Evolutionary conservation across 2,329 filamentous ascomycete species (phyloP), one percentile per base, ranked within the genome.

Genomic region (Blastomyces percursus): DNA sequence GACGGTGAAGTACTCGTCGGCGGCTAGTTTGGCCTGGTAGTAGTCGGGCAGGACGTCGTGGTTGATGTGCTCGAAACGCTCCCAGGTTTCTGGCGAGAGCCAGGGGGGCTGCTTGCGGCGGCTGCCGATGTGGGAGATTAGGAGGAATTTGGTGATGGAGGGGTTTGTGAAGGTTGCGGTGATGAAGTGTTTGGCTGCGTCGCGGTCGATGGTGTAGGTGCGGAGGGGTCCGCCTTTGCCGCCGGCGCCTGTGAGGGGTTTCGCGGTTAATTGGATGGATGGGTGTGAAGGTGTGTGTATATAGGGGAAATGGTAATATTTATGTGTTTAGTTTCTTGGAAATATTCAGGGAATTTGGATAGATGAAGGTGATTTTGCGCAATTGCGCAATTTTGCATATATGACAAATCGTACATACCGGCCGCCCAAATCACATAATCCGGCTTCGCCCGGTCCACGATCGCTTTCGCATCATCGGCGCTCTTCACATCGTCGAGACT

Each of bases 401-500:
- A 5, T 16, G 14, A 44, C 11, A 44, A 44, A n/a, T 59, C 61
- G 48, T 42, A 59, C 71, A 60, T 73, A 78, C 77, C 77, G 51
- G 78, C 78, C 38, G 75, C 74, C 76, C 76, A 80, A 59, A 80
- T 74, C 7, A 80, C 75, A 66, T 77, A 79, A 64, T 79, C 74
- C 1, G 78, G 78, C 21, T 70, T 70, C 11, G 74, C 73, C 24
- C 69, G 66, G 42, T 77, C 72, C 48, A 93, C 73, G 63, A 92
- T 81, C 46, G 75, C 77, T 67, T 82, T 78, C 0, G 88, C 89
- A 66, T 87, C 82, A 0, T 76, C 77, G 59, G 85, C 80, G 61
- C 77, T 84, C 72, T 84, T 85, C 50, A 92, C 80, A 21, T 90
- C 87, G 61, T 90, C 88, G 24, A 93, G 76, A 70, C 85, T 90